These are phyloP conservation scores for Cryomyces antarcticus DNA, from an alignment of 495 filamentous ascomycete genomes.

Conservation along the genomic window DNA sequence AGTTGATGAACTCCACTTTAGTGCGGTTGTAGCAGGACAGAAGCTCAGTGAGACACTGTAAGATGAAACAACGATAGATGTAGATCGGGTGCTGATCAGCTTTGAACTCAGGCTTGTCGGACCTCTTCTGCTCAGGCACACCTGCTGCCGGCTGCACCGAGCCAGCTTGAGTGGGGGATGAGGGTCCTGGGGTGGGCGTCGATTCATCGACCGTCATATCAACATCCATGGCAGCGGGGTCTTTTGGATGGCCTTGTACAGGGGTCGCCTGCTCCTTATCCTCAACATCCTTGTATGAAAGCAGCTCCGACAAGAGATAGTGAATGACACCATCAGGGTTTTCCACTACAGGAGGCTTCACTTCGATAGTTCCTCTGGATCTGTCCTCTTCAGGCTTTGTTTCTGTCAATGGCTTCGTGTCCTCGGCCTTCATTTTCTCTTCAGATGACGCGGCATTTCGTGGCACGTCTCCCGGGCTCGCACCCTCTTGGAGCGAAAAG, in stretches of 20 bases:
- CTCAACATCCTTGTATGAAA: constrained; percentile 81
- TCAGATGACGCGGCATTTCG: background rate
- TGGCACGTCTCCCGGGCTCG: too few species aligned
- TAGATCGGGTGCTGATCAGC: constrained; percentile 87
- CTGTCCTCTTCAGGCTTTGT: constrained; percentile 16
- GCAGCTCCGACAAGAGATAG: constrained; percentile 80
- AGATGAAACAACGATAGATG: constrained; percentile 84
- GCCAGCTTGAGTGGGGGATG: constrained; percentile 10
- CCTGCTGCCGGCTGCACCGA: constrained; percentile 7
- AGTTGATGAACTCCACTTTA: constrained; percentile 98
- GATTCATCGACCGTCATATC: constrained; percentile 20
- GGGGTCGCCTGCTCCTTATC: constrained; percentile 39
- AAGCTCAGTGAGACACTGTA: constrained; percentile 83
- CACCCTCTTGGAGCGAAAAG: background rate
- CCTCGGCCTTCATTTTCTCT: constrained; percentile 13
- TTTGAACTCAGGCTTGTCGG: constrained; percentile 64
- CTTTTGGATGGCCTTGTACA: constrained; percentile 4
- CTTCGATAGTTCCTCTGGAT: constrained; percentile 39
- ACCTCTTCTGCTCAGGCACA: constrained; percentile 32
- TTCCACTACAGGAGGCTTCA: constrained; percentile 72
- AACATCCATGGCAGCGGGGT: constrained; percentile 27
- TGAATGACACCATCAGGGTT: constrained; percentile 91
- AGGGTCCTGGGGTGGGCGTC: constrained; percentile 22
- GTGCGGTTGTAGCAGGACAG: constrained; percentile 83
- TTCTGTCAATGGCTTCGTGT: constrained; percentile 26